These are phyloP conservation scores for Plasmodium cynomolgi DNA, from an alignment of 169 alveolate genomes.

Conservation along the genomic window DNA sequence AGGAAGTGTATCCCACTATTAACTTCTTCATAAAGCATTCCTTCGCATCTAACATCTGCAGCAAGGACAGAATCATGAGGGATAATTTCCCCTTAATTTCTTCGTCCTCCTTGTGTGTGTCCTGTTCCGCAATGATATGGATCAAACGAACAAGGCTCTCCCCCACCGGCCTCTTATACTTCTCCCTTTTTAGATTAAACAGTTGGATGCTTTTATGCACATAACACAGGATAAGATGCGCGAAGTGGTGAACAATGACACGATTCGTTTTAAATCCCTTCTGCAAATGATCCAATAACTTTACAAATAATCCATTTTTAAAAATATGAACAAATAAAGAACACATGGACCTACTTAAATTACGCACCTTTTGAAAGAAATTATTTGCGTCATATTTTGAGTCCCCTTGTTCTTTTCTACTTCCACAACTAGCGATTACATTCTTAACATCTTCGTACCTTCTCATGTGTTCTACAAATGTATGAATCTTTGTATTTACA, in stretches of 20 bases:
- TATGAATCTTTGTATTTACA: constrained; percentile 7
- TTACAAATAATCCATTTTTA: constrained; percentile 32
- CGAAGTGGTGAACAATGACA: neutral
- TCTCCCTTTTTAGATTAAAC: constrained; percentile 18
- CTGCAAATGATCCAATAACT: neutral
- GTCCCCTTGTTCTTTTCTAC: neutral
- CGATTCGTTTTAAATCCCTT: neutral
- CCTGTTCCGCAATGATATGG: neutral
- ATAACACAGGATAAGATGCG: constrained; percentile 23
- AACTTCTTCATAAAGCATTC: constrained; percentile 16
- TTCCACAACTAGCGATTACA: neutral
- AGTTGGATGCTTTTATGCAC: constrained; percentile 10
- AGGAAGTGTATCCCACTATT: neutral
- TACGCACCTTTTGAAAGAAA: constrained; percentile 20
- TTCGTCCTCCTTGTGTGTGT: neutral
- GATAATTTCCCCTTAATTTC: constrained; percentile 21
- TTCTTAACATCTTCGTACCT: constrained; percentile 29
- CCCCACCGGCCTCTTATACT: neutral
- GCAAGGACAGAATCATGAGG: constrained; percentile 23
- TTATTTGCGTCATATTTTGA: neutral
- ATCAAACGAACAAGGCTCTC: neutral
- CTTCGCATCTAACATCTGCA: constrained; percentile 52
- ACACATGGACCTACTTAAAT: constrained; percentile 1
- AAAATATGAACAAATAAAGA: constrained; percentile 19
- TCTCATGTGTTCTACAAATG: neutral